These are phyloP conservation scores for Diaporthe batatas DNA, from an alignment of 2,329 filamentous ascomycete genomes.

Conservation along the genomic window DNA sequence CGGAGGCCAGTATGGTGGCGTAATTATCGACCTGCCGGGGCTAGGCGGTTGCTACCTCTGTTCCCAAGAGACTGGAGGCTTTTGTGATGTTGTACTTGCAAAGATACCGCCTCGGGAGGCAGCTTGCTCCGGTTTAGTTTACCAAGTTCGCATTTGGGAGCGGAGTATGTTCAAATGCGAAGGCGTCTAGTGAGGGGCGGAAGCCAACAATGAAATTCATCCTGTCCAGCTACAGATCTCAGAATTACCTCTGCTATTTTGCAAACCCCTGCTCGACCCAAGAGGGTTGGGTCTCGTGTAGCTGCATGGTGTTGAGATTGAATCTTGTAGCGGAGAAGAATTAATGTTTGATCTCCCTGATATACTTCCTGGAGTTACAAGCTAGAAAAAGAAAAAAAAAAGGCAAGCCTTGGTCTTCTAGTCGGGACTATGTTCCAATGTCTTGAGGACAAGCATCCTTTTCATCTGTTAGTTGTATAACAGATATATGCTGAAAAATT, in stretches of 20 bases:
- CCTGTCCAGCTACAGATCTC: not conserved
- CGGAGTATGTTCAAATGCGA: constrained; percentile 15
- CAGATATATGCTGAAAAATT: no score
- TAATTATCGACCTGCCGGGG: not conserved
- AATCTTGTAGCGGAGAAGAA: not conserved
- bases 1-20: constrained; percentile 43
- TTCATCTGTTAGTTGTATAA: no score
- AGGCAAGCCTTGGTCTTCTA: no score
- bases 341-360: not conserved
- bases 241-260: not conserved
- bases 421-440: no score
- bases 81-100: not conserved
- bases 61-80: not conserved
- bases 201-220: not conserved
- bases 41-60: not conserved
- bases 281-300: not conserved
- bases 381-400: no score
- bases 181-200: constrained; percentile 30
- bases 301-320: not conserved
- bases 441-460: no score
- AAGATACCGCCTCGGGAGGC: constrained; percentile 22
- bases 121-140: not conserved
- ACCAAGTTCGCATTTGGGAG: constrained; percentile 29
- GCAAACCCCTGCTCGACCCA: not conserved
- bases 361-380: no score